A percentile compares a stretch with the other conserved stretches of the same genome.
Conservation (phyloP, 1,139 yeast genomes). For the Debaryomycetaceae sp. region DNA sequence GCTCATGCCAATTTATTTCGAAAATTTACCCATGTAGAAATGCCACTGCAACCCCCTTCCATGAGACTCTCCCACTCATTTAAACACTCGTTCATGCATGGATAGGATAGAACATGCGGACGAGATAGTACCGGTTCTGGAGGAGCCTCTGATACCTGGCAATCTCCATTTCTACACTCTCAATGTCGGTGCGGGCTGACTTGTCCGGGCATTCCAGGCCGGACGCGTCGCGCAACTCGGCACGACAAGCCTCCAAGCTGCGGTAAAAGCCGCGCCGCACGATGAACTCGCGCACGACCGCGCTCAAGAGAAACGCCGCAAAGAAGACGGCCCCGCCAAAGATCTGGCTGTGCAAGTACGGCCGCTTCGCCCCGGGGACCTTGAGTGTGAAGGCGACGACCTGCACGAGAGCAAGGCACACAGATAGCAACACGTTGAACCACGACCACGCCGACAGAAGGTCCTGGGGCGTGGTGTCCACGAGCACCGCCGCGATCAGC, state of each 20-base stretch:
- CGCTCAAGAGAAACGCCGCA: conserved; percentile 15
- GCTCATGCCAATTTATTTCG: too few species aligned
- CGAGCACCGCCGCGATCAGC: conserved; percentile 48
- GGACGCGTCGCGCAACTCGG: conserved; percentile 3
- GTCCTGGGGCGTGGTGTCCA: conserved; percentile 15
- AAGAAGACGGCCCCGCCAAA: conserved; percentile 43
- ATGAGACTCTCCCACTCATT: neutral
- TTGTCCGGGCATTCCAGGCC: conserved; percentile 7
- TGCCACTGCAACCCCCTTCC: neutral
- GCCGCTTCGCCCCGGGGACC: conserved; percentile 18
- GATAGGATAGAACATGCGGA: conserved; percentile 2
- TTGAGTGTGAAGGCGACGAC: conserved; percentile 37
- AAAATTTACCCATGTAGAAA: too few species aligned
- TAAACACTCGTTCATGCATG: neutral
- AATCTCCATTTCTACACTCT: conserved; percentile 1
- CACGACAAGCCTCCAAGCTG: conserved; percentile 1
- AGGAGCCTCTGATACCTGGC: conserved; percentile 4
- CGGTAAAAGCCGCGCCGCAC: conserved; percentile 10
- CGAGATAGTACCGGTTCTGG: neutral
- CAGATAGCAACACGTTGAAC: conserved; percentile 36
- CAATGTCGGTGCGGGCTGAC: neutral
- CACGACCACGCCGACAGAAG: conserved; percentile 54
- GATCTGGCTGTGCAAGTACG: conserved; percentile 49
- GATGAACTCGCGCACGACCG: conserved; percentile 20
- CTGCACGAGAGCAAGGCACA: conserved; percentile 35